Conservation (phyloP, 768 basidiomycete genomes). For the Pisolithus marmoratus region DNA sequence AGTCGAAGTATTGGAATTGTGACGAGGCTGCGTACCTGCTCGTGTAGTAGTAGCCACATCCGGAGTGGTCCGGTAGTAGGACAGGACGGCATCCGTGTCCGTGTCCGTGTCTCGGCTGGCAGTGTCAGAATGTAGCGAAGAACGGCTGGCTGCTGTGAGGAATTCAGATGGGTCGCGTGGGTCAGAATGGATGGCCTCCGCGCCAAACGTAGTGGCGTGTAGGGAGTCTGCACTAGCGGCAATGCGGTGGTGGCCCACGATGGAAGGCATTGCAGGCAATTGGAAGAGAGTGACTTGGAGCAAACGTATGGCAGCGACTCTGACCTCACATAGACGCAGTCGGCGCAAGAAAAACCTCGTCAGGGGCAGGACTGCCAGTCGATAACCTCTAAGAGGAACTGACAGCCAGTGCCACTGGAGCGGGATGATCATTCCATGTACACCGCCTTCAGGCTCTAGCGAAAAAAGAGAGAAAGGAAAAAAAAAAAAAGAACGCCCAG, state of each 20-base stretch:
- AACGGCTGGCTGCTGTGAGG: background rate
- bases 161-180: background rate
- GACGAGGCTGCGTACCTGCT: conserved; percentile 8
- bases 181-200: background rate
- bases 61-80: conserved; percentile 49
- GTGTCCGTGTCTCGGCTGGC: conserved; percentile 34
- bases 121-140: conserved; percentile 1
- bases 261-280: background rate
- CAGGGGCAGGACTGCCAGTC: background rate
- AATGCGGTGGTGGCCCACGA: background rate
- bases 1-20: conserved; percentile 8
- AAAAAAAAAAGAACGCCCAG: too few species aligned
- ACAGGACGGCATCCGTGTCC: conserved; percentile 42
- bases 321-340: background rate
- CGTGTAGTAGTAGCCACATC: conserved; percentile 28
- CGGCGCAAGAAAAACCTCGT: background rate
- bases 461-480: too few species aligned
- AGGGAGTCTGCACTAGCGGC: background rate
- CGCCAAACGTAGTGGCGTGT: background rate
- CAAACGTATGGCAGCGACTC: too few species aligned
- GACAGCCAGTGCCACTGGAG: background rate
- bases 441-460: background rate
- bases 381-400: background rate
- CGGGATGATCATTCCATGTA: background rate
- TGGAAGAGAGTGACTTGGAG: background rate